Conservation (phyloP, 805 yeast genomes). For the Metschnikowia matae region DNA sequence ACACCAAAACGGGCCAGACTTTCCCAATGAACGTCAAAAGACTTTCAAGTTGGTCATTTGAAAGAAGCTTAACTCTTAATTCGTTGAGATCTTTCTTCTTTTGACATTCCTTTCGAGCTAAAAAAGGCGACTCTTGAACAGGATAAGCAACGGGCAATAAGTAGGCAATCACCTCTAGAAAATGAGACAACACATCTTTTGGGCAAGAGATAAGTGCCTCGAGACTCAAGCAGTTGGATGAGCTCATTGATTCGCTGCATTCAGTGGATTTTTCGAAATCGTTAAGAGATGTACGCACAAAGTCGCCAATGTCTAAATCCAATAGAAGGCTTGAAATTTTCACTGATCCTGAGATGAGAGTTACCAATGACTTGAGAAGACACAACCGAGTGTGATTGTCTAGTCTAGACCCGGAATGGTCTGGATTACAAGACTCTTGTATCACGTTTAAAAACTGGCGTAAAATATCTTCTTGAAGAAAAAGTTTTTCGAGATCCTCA, state of each 20-base stretch:
- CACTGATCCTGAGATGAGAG: constrained; percentile 43
- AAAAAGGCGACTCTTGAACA: constrained; percentile 27
- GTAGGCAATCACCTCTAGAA: constrained; percentile 52
- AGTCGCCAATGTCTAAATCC: constrained; percentile 43
- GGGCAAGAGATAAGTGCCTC: constrained; percentile 75
- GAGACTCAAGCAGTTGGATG: constrained; percentile 37
- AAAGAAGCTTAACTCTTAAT: constrained; percentile 29
- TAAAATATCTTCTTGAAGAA: constrained; percentile 13
- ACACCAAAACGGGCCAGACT: constrained; percentile 51
- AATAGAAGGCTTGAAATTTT: constrained; percentile 42
- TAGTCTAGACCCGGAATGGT: constrained; percentile 9
- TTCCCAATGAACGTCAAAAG: constrained; percentile 39
- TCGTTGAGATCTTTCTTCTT: constrained; percentile 27
- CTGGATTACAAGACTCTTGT: constrained; percentile 13
- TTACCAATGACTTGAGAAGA: constrained; percentile 42
- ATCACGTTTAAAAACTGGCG: constrained; percentile 10
- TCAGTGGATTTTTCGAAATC: constrained; percentile 40
- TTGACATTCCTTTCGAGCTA: constrained; percentile 19
- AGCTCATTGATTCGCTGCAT: neutral
- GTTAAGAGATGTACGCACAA: constrained; percentile 47
- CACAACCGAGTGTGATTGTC: constrained; percentile 6
- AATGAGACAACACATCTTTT: constrained; percentile 53
- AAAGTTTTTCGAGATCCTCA: constrained; percentile 42
- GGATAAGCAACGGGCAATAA: constrained; percentile 51
- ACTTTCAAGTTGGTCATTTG: constrained; percentile 15